A percentile compares a stretch with the other conserved stretches of the same genome.
Conservation (phyloP, 805 yeast genomes). For the Isabelozyma rhagii region DNA sequence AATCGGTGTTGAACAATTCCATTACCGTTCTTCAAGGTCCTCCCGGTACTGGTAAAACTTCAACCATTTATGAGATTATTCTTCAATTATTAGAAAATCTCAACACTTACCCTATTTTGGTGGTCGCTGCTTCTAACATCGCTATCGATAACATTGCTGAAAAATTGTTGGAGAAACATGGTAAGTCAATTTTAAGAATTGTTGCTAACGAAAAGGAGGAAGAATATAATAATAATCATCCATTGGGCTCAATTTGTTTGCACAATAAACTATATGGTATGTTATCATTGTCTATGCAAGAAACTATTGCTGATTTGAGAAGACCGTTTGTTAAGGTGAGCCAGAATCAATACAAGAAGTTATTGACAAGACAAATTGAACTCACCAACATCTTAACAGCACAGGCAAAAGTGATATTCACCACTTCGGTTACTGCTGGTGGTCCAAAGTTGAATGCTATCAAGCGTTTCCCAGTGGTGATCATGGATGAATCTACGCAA, state of each 20-base stretch:
- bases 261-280: conserved; percentile 57
- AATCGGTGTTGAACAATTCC: conserved; percentile 48
- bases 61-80: conserved; percentile 42
- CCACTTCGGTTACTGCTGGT: conserved; percentile 73
- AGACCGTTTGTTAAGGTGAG: conserved; percentile 34
- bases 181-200: conserved; percentile 53
- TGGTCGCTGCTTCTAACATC: conserved; percentile 73
- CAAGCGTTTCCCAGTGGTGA: conserved; percentile 58
- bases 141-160: conserved; percentile 78
- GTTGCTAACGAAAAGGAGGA: conserved; percentile 58
- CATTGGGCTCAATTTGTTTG: conserved; percentile 56
- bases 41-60: conserved; percentile 66
- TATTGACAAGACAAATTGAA: conserved; percentile 40
- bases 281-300: conserved; percentile 44
- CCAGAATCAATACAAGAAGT: conserved; percentile 48
- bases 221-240: conserved; percentile 58
- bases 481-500: conserved; percentile 78
- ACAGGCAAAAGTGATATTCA: conserved; percentile 67
- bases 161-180: conserved; percentile 51
- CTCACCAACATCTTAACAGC: conserved; percentile 50
- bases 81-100: conserved; percentile 53
- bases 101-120: conserved; percentile 60
- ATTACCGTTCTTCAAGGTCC: conserved; percentile 49
- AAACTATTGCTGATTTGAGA: conserved; percentile 41
- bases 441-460: conserved; percentile 59